phyloP scores from a whole-genome alignment of 2,329 filamentous ascomycete species.

The Colletotrichum scovillei region DNA sequence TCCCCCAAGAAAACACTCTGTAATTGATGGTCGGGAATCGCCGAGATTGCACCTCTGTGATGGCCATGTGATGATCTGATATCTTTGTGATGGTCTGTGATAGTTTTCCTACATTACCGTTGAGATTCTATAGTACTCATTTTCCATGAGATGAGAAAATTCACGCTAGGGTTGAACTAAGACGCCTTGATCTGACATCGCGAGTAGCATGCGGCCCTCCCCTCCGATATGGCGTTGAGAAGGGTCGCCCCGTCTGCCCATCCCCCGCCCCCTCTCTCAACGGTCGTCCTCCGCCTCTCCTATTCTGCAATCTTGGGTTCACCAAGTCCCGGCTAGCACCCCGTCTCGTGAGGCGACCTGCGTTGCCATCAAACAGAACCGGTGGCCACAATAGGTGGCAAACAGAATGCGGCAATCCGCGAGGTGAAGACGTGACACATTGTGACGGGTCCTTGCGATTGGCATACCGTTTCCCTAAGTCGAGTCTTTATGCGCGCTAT shows the following conservation, averaged over 20 bases:
- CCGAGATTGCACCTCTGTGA: not conserved
- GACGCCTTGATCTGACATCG: not conserved
- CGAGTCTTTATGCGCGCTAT: not conserved
- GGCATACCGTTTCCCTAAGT: not conserved
- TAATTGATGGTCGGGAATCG: not conserved
- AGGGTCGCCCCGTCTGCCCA: not conserved
- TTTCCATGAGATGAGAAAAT: not conserved
- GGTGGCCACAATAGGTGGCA: not conserved
- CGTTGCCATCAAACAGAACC: slow-evolving; percentile 3
- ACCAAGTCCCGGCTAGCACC: not conserved
- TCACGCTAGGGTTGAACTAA: not conserved
- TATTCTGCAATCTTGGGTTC: not conserved
- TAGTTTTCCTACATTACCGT: not conserved
- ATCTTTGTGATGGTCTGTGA: not conserved
- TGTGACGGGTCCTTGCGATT: not conserved
- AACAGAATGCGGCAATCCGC: not conserved
- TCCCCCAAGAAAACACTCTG: not conserved
- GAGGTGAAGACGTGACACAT: not conserved
- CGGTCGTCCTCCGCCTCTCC: not conserved
- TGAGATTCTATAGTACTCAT: not conserved
- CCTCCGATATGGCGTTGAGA: not conserved
- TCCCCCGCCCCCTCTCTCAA: not conserved
- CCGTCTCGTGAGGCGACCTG: slow-evolving; percentile 21
- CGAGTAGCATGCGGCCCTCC: not conserved
- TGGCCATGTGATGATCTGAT: too few species aligned